Evolutionary conservation across 164 flowering plant species (phyloP), one percentile per base, ranked within the genome.

Genomic region (Amborella trichopoda): DNA sequence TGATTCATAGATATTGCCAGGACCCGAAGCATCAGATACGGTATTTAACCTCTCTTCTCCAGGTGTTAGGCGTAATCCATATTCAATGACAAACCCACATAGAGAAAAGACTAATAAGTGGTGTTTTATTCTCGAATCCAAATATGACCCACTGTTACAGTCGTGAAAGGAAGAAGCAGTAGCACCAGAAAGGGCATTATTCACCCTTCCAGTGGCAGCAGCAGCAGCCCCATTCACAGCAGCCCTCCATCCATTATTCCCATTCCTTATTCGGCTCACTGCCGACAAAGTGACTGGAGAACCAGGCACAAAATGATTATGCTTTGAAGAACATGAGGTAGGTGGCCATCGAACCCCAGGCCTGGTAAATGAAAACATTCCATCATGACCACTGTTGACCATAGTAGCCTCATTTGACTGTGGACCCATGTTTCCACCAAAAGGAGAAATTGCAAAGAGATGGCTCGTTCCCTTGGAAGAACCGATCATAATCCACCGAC

Each of bases 391-490:
- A 17, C 46, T 33, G 12, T 38, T 9, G 36, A 34, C 40, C 16
- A 57, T 43, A 53, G 37, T 41, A 45, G 55, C 19, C 44, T 66
- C 77, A 54, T 46, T 22, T 28, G 63, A 49, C 30, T 55, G 79
- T 39, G 63, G 28, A 44, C 52, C 46, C 38, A 63, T 67, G 5
- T 60, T 39, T 27, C 76, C 84, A 24, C 83, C 83, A 0, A 23
- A 54, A 36, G 81, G 77, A 49, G 81, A 71, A 44, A 82, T 69
- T 45, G 80, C 72, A 71, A 85, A 85, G 13, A 85, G 67, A 66
- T 85, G 95, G 61, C 75, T 72, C 14, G 95, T 85, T 39, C 91
- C 95, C 55, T 88, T 72, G 9, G 80, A 85, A n/a, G 95, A 85
- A 66, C 83, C 80, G 20, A 85, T 65, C 76, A 78, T 69, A 24